phyloP scores from a whole-genome alignment of 768 basidiomycete species.

The Lactarius akahatsu region DNA sequence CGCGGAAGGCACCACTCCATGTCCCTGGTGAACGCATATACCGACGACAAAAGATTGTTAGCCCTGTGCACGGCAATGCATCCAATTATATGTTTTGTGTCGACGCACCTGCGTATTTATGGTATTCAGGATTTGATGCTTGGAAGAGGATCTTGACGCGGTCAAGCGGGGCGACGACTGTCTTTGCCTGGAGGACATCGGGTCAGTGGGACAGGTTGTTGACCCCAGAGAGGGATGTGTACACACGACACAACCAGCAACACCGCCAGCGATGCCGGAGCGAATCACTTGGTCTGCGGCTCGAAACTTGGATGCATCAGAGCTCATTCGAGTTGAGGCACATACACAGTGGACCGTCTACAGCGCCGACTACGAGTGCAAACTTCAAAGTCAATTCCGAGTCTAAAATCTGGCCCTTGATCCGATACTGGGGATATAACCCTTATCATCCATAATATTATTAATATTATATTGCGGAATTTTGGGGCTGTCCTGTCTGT shows the following conservation, averaged over 20 bases:
- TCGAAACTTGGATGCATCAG: slow-evolving; percentile 44
- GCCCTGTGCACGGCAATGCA: no score
- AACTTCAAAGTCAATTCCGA: background rate
- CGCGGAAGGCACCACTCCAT: slow-evolving; percentile 81
- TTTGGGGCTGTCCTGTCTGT: no score
- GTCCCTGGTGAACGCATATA: slow-evolving; percentile 54
- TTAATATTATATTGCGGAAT: background rate
- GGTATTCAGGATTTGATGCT: slow-evolving; percentile 92
- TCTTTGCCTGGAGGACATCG: slow-evolving; percentile 68
- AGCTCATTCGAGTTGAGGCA: slow-evolving; percentile 51
- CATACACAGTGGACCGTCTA: slow-evolving; percentile 19
- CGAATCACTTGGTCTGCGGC: slow-evolving; percentile 51
- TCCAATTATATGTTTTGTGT: no score
- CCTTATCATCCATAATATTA: background rate
- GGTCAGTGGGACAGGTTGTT: slow-evolving; percentile 9
- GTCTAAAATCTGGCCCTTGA: background rate
- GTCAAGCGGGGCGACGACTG: slow-evolving; percentile 92
- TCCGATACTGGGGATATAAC: background rate
- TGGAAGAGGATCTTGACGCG: slow-evolving; percentile 99
- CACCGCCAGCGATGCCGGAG: slow-evolving; percentile 87
- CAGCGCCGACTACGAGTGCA: background rate
- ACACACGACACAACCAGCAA: slow-evolving; percentile 91
- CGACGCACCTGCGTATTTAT: slow-evolving; percentile 82
- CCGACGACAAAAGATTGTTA: background rate
- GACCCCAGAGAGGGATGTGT: slow-evolving; percentile 13